These are phyloP conservation scores for Myxozyma sirexii DNA, from an alignment of 805 yeast genomes.

Conservation along the genomic window DNA sequence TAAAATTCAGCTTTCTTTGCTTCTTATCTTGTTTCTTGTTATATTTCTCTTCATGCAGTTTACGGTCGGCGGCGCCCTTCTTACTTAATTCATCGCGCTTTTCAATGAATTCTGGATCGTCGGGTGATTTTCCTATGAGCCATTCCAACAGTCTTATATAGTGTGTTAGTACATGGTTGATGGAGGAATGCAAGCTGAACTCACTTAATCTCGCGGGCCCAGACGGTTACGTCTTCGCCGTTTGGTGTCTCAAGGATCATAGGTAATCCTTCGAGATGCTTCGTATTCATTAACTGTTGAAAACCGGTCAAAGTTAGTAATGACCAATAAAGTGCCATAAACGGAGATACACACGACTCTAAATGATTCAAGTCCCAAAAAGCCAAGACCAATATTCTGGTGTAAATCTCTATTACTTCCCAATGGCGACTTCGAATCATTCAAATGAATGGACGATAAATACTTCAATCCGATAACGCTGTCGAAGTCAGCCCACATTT, in stretches of 20 bases:
- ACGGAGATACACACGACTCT: constrained; percentile 46
- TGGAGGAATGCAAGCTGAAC: background rate
- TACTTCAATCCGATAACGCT: constrained; percentile 71
- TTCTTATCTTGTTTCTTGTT: constrained; percentile 10
- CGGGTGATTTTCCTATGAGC: constrained; percentile 60
- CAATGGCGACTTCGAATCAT: constrained; percentile 93
- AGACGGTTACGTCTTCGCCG: constrained; percentile 53
- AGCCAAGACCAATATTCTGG: constrained; percentile 86
- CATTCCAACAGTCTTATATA: constrained; percentile 61
- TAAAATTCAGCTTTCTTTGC: constrained; percentile 11
- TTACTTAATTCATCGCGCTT: constrained; percentile 55
- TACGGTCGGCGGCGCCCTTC: constrained; percentile 67
- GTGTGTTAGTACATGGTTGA: background rate
- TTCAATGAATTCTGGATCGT: constrained; percentile 57
- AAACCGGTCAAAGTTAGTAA: background rate
- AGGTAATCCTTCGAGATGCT: constrained; percentile 66
- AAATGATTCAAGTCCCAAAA: constrained; percentile 83
- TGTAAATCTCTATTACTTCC: constrained; percentile 91
- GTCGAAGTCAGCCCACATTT: constrained; percentile 80
- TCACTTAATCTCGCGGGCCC: constrained; percentile 45
- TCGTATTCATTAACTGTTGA: constrained; percentile 61
- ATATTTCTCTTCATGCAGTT: constrained; percentile 12
- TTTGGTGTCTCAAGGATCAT: constrained; percentile 84
- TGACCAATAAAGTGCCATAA: background rate
- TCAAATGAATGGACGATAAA: constrained; percentile 79